Base-by-base conservation (phyloP, 768 basidiomycete genomes). In the Agaricus subrufescens region DNA sequence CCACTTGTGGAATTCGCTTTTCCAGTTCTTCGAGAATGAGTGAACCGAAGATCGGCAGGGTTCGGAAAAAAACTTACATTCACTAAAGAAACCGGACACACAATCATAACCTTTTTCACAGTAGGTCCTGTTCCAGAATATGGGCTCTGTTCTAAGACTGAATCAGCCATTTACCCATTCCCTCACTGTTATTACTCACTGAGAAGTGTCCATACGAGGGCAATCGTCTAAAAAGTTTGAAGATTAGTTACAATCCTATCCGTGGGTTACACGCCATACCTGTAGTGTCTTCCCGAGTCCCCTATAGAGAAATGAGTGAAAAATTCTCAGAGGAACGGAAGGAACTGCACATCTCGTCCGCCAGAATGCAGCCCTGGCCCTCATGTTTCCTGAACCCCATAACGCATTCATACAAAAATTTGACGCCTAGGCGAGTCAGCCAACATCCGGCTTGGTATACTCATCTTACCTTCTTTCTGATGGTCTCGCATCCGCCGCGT, bases 201-300 rank as follows among this genome's bases (percentile, higher is more conserved):
- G 19, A 99, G 79, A 9, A 99, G 73, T 0, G 94, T 98, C 89
- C 93, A 94, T 7, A 98, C 75, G 12, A 99, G 78, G n/a, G 86
- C 76, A 53, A 99, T 95, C 0, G 95, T 95, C 85, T 94, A 68
- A 49, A 9, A 43, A 27, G 7, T 12, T 27, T 10, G 34, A 42
- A 29, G 10, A 26, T 44, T 42, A 34, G 40, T 37, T 25, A 5
- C 50, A 9, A 4, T 48, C 25, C 8, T 30, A 30, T 8, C 7
- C 42, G 40, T 11, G 8, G 15, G n/a, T 23, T 58, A 4, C 25
- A 52, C 46, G 7, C 29, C 29, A 39, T 49, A 81, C 89, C 75
- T 92, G 91, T 7, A 94, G 71, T 1, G 94, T 97, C 75, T 99
- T 99, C n/a, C 97, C 97, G 49, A 99, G 82, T 49, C 96, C 96